These are phyloP conservation scores for Pseudopyrenochaeta lycopersici DNA, from an alignment of 2,329 filamentous ascomycete species.

Conservation along the genomic window DNA sequence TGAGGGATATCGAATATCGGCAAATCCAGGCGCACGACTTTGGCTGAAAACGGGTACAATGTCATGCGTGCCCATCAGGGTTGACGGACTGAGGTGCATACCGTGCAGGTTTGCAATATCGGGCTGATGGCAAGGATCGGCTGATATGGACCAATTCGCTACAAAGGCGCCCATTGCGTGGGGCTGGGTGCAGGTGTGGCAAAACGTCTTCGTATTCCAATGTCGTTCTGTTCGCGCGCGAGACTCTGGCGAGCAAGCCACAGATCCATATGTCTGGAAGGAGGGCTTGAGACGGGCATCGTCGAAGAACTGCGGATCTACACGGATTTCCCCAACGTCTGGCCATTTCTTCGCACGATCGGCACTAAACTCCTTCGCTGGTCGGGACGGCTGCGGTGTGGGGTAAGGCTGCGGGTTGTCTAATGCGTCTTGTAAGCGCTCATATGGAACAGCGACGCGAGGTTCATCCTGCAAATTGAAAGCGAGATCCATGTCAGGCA, in stretches of 20 bases:
- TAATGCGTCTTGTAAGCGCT: slow-evolving; percentile 37
- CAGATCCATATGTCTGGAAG: slow-evolving; percentile 53
- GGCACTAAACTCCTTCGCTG: slow-evolving; percentile 46
- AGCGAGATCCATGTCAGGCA: slow-evolving; percentile 71
- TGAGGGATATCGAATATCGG: slow-evolving; percentile 78
- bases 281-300: slow-evolving; percentile 49
- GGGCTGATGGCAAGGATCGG: slow-evolving; percentile 78
- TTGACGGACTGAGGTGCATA: slow-evolving; percentile 72
- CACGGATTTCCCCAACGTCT: slow-evolving; percentile 28
- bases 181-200: slow-evolving; percentile 67
- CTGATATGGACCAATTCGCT: slow-evolving; percentile 69
- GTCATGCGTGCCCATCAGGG: slow-evolving; percentile 68
- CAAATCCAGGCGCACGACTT: slow-evolving; percentile 75
- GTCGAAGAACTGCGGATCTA: slow-evolving; percentile 39
- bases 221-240: slow-evolving; percentile 65
- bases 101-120: slow-evolving; percentile 78
- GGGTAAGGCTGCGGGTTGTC: slow-evolving; percentile 34
- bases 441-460: slow-evolving; percentile 63
- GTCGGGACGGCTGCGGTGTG: slow-evolving; percentile 27
- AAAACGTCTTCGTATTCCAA: slow-evolving; percentile 72
- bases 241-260: slow-evolving; percentile 71
- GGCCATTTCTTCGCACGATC: slow-evolving; percentile 52
- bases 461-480: slow-evolving; percentile 71
- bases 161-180: slow-evolving; percentile 75
- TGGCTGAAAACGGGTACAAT: slow-evolving; percentile 80